These are phyloP conservation scores for Prunus campanulata DNA, from an alignment of 306 rosid genomes.

Conservation along the genomic window DNA sequence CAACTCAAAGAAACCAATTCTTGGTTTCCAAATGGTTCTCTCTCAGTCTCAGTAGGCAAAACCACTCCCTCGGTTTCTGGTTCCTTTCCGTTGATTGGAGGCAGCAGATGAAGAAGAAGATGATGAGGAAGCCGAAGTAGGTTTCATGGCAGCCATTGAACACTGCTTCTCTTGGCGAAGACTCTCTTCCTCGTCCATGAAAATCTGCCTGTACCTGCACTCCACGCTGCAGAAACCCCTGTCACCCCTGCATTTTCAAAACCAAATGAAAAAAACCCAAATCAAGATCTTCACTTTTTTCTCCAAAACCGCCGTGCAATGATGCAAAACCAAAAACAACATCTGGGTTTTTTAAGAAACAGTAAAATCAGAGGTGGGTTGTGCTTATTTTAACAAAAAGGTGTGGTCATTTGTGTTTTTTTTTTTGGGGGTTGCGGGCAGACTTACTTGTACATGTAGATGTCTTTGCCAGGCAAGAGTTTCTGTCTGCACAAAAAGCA, in stretches of 20 bases:
- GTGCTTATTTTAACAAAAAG: background rate
- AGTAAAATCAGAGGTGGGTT: background rate
- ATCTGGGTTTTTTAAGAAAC: background rate
- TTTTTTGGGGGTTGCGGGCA: background rate
- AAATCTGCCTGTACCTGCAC: slow-evolving; percentile 86
- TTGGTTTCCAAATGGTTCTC: background rate
- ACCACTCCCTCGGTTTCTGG: slow-evolving; percentile 41
- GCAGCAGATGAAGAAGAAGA: slow-evolving; percentile 40
- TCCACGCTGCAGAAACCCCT: slow-evolving; percentile 91
- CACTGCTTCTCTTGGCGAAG: slow-evolving; percentile 36
- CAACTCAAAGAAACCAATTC: background rate
- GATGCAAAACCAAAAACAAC: background rate
- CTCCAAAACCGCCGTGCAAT: background rate
- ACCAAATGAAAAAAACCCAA: background rate
- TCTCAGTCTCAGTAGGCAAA: slow-evolving; percentile 33
- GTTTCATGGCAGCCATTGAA: slow-evolving; percentile 27
- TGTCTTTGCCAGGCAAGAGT: slow-evolving; percentile 77
- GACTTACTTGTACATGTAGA: slow-evolving; percentile 95
- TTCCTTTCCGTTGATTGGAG: slow-evolving; percentile 38
- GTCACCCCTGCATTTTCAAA: slow-evolving; percentile 61
- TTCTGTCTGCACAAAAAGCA: slow-evolving; percentile 71
- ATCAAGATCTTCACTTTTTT: background rate
- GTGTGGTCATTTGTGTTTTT: background rate
- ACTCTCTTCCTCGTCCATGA: slow-evolving; percentile 75
- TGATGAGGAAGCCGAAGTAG: slow-evolving; percentile 23